A percentile compares a stretch with the other conserved stretches of the same genome.
Conservation (phyloP, 139 green algal genomes). For the Monoraphidium neglectum region DNA sequence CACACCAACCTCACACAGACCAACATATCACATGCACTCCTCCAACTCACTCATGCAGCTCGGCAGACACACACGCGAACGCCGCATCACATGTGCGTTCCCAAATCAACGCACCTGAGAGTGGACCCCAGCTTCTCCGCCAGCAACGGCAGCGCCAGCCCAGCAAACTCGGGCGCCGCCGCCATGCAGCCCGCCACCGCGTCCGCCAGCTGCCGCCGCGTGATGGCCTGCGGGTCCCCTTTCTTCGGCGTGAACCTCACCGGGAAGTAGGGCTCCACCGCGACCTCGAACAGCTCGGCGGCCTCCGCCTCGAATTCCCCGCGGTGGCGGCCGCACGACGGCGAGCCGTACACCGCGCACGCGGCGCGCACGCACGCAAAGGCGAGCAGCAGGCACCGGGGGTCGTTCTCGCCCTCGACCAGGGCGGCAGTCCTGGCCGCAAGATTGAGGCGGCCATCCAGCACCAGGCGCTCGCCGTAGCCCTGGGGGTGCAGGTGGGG, state of each 20-base stretch:
- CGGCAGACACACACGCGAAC: too few species aligned
- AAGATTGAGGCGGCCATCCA: conserved; percentile 20
- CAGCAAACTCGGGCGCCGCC: conserved; percentile 40
- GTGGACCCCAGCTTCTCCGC: conserved; percentile 63
- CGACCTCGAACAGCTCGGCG: conserved; percentile 82
- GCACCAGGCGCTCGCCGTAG: too few species aligned
- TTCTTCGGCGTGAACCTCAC: conserved; percentile 84
- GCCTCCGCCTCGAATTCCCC: conserved; percentile 6
- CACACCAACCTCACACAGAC: too few species aligned
- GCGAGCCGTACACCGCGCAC: too few species aligned
- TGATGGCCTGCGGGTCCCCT: conserved; percentile 49
- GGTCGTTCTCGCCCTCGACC: conserved; percentile 91
- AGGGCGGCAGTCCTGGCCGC: conserved; percentile 25
- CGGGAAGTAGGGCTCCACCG: conserved; percentile 91
- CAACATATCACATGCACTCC: too few species aligned
- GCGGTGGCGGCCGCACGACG: too few species aligned
- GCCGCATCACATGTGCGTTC: neutral
- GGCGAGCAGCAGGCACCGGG: conserved; percentile 78
- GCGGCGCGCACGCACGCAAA: conserved; percentile 54
- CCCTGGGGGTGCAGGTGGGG: too few species aligned
- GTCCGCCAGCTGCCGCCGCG: conserved; percentile 40
- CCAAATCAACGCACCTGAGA: conserved; percentile 4
- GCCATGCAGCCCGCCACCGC: conserved; percentile 41
- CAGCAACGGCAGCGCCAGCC: conserved; percentile 47
- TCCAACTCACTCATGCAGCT: too few species aligned